Evolutionary conservation across 345 rosid species (phyloP).

Genomic region (Ceriops tagal): DNA sequence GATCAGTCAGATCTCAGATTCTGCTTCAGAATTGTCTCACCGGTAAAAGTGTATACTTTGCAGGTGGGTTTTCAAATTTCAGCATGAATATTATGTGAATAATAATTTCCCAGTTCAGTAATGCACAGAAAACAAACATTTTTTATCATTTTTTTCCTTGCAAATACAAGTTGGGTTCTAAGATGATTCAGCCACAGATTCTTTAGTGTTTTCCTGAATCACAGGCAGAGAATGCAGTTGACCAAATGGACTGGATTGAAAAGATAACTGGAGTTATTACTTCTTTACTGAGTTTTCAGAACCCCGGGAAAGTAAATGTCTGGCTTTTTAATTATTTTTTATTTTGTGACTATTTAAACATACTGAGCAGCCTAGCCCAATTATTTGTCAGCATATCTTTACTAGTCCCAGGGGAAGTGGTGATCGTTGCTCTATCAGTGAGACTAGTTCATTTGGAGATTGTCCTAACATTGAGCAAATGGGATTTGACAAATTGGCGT

Average conservation of each 20-base stretch:
- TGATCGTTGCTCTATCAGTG: constrained; percentile 44
- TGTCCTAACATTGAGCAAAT: constrained; percentile 42
- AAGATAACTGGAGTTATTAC: constrained; percentile 77
- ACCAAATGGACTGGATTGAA: constrained; percentile 85
- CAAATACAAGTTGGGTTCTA: constrained; percentile 2
- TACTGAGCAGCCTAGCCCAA: constrained; percentile 14
- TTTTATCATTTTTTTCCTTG: neutral
- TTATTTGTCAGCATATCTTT: constrained; percentile 46
- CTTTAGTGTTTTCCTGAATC: constrained; percentile 19
- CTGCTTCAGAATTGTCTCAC: constrained; percentile 70
- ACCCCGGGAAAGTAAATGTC: constrained; percentile 50
- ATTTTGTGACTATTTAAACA: neutral
- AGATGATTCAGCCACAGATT: constrained; percentile 1
- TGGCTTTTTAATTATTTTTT: neutral
- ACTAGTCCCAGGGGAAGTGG: constrained; percentile 31
- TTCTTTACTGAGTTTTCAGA: constrained; percentile 58
- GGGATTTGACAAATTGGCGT: constrained; percentile 33
- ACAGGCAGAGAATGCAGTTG: constrained; percentile 80
- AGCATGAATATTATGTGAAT: constrained; percentile 4
- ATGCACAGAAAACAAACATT: neutral
- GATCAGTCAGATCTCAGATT: constrained; percentile 78
- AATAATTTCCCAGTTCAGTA: constrained; percentile 1
- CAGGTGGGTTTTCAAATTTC: constrained; percentile 44
- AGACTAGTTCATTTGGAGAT: constrained; percentile 43
- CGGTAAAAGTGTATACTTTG: constrained; percentile 39